These are phyloP conservation scores for Wilcoxina mikolae DNA, from an alignment of 495 filamentous ascomycete species.

Conservation along the genomic window DNA sequence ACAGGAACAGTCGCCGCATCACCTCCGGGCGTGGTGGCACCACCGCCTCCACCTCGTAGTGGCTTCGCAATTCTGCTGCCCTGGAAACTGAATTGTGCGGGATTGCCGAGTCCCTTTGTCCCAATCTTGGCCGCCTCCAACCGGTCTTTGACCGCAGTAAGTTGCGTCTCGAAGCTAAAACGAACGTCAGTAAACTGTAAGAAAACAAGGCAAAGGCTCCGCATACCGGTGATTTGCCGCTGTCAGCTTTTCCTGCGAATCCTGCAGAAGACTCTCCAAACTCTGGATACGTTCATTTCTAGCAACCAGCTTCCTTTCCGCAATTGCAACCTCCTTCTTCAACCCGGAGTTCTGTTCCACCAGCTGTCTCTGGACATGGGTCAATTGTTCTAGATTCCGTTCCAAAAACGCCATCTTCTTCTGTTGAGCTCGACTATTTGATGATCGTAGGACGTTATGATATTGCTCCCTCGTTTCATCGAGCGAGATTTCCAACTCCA, in stretches of 20 bases:
- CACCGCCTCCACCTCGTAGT: constrained; percentile 71
- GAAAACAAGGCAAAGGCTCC: constrained; percentile 3
- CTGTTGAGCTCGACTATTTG: constrained; percentile 94
- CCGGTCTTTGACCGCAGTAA: constrained; percentile 92
- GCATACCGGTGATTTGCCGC: constrained; percentile 87
- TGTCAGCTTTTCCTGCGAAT: constrained; percentile 93
- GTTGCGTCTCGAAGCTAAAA: constrained; percentile 90
- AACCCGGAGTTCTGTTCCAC: constrained; percentile 92
- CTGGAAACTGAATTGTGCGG: constrained; percentile 58
- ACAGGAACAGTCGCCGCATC: constrained; percentile 36
- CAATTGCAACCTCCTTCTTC: constrained; percentile 98
- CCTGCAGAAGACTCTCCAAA: constrained; percentile 79
- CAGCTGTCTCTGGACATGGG: constrained; percentile 88
- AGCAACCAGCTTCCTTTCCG: constrained; percentile 89
- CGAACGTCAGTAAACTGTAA: constrained; percentile 17
- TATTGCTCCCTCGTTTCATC: constrained; percentile 97
- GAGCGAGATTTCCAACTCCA: constrained; percentile 90
- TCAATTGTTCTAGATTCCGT: constrained; percentile 93
- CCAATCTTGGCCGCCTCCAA: constrained; percentile 89
- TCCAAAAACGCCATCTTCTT: constrained; percentile 99
- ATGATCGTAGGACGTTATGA: constrained; percentile 87
- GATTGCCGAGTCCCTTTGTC: constrained; percentile 59
- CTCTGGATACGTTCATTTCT: constrained; percentile 91
- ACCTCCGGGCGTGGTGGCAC: constrained; percentile 25
- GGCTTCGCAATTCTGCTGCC: constrained; percentile 90